Evolutionary conservation across 495 filamentous ascomycete genomes (phyloP).

Genomic region (Copromyces sp.): DNA sequence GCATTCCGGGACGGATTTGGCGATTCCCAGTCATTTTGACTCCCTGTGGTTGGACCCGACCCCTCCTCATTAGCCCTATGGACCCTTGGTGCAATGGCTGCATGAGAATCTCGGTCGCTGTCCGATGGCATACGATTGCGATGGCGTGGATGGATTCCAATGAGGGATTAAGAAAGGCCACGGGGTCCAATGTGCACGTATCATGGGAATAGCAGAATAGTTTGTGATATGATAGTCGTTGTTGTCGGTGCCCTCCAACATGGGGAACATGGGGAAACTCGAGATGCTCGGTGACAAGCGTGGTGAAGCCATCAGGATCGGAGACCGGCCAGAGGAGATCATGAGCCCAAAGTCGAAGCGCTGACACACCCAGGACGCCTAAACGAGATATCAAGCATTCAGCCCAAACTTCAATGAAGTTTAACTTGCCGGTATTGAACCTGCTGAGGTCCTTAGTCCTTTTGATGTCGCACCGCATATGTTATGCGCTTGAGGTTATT

Average conservation of each 20-base stretch:
- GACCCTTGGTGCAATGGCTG: constrained; percentile 2
- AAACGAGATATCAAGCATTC: background rate
- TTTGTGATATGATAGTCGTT: background rate
- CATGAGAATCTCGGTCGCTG: background rate
- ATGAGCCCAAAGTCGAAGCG: background rate
- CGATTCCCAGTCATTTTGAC: background rate
- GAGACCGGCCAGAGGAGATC: background rate
- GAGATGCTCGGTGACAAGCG: background rate
- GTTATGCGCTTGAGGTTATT: background rate
- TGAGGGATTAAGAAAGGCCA: constrained; percentile 7
- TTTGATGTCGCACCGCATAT: background rate
- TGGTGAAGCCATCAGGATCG: background rate
- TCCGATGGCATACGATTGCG: background rate
- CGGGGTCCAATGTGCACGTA: background rate
- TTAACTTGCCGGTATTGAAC: background rate
- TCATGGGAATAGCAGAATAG: background rate
- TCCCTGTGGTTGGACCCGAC: constrained; percentile 3
- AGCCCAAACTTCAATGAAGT: background rate
- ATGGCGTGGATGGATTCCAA: background rate
- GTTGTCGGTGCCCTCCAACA: background rate
- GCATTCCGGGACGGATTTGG: background rate
- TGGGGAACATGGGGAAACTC: background rate
- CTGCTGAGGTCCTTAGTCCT: background rate
- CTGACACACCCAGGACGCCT: background rate
- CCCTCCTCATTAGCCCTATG: background rate